Conservation (phyloP, 208 protist species). For the Novymonas esmeraldas region DNA sequence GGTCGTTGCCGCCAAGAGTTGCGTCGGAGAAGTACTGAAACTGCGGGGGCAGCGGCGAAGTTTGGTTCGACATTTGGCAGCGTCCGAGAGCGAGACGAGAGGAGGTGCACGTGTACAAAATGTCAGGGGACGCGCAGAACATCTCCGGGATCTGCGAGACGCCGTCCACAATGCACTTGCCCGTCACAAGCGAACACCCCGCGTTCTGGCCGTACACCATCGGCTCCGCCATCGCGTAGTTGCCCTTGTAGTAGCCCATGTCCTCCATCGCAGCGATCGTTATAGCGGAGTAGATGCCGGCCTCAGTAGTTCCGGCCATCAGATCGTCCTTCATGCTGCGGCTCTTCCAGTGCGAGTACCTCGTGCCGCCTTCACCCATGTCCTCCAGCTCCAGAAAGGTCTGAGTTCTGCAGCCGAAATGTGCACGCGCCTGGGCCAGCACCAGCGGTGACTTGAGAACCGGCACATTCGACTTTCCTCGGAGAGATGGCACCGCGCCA, state of each 20-base stretch:
- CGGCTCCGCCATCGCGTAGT: slow-evolving; percentile 52
- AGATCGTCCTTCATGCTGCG: slow-evolving; percentile 77
- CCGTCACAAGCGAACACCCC: slow-evolving; percentile 53
- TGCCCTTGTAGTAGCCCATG: slow-evolving; percentile 66
- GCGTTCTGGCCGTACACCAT: slow-evolving; percentile 69
- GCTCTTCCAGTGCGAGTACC: slow-evolving; percentile 84
- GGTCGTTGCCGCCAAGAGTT: slow-evolving; percentile 13
- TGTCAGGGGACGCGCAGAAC: slow-evolving; percentile 41
- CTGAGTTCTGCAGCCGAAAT: slow-evolving; percentile 66
- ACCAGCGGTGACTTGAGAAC: slow-evolving; percentile 38
- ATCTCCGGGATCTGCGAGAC: slow-evolving; percentile 41
- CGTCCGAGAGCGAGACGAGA: neutral
- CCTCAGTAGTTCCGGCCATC: slow-evolving; percentile 52
- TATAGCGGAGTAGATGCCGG: slow-evolving; percentile 52
- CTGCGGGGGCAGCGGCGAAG: slow-evolving; percentile 7
- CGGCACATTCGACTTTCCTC: slow-evolving; percentile 26
- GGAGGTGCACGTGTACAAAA: neutral
- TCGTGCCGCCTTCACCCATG: slow-evolving; percentile 46
- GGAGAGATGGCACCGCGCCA: slow-evolving; percentile 6
- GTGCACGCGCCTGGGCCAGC: slow-evolving; percentile 27
- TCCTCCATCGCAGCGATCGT: slow-evolving; percentile 85
- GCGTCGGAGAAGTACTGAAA: slow-evolving; percentile 55
- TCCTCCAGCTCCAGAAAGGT: slow-evolving; percentile 78
- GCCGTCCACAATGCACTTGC: slow-evolving; percentile 35
- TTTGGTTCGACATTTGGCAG: neutral